Evolutionary conservation across 352 stramenopile species (phyloP).

Genomic region (Pythium rishiriense): DNA sequence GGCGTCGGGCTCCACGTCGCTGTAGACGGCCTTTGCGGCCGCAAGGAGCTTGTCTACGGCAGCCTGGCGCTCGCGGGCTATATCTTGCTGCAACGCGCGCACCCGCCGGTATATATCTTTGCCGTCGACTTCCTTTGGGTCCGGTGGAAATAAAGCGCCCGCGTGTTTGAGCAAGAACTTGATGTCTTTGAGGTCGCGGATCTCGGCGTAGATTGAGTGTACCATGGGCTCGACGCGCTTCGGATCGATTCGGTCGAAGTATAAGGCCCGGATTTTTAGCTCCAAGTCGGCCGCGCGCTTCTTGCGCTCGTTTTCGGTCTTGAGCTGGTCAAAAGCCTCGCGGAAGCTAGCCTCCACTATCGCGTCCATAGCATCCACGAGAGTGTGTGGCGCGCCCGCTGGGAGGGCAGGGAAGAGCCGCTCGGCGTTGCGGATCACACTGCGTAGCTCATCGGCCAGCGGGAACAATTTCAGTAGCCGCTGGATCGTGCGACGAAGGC

Average conservation of each 20-base stretch:
- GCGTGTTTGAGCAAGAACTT: slow-evolving; percentile 85
- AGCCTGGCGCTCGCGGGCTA: slow-evolving; percentile 53
- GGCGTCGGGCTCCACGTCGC: slow-evolving; percentile 73
- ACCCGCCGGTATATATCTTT: slow-evolving; percentile 52
- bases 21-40: slow-evolving; percentile 68
- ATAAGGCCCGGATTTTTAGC: slow-evolving; percentile 87
- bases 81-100: slow-evolving; percentile 63
- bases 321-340: slow-evolving; percentile 42
- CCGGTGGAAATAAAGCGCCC: slow-evolving; percentile 59
- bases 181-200: slow-evolving; percentile 68
- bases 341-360: slow-evolving; percentile 35
- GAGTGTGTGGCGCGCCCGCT: slow-evolving; percentile 32
- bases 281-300: slow-evolving; percentile 85
- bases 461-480: slow-evolving; percentile 66
- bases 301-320: slow-evolving; percentile 61
- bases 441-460: slow-evolving; percentile 63
- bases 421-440: slow-evolving; percentile 81
- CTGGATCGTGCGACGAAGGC: slow-evolving; percentile 42
- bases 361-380: slow-evolving; percentile 28
- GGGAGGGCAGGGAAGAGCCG: slow-evolving; percentile 61
- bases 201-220: slow-evolving; percentile 75
- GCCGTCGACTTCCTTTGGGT: slow-evolving; percentile 69
- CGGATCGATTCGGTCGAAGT: slow-evolving; percentile 89
- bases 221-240: slow-evolving; percentile 79
- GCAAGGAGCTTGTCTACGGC: slow-evolving; percentile 71